These are phyloP conservation scores for Kandelia obovata DNA, from an alignment of 345 rosid species.

Conservation along the genomic window DNA sequence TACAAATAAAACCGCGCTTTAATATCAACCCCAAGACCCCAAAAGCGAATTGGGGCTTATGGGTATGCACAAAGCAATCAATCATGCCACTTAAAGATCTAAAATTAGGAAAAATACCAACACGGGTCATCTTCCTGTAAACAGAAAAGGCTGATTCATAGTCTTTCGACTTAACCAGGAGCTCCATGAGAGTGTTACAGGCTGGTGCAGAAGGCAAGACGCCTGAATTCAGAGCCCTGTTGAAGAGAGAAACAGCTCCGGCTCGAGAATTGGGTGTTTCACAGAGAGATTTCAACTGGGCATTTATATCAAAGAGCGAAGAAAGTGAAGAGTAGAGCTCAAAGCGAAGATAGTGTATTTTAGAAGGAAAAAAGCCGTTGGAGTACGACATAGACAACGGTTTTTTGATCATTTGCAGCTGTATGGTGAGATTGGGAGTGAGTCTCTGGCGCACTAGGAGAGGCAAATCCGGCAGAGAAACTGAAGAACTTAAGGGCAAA, in stretches of 20 bases:
- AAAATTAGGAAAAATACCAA: slow-evolving; percentile 35
- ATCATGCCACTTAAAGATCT: slow-evolving; percentile 49
- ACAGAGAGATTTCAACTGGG: slow-evolving; percentile 34
- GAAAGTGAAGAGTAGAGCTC: slow-evolving; percentile 28
- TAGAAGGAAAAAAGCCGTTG: neutral
- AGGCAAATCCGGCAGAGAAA: neutral
- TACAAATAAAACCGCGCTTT: slow-evolving; percentile 52
- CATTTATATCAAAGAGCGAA: slow-evolving; percentile 30
- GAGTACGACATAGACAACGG: neutral
- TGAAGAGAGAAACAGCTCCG: slow-evolving; percentile 42
- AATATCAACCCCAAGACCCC: slow-evolving; percentile 52
- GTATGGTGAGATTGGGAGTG: neutral
- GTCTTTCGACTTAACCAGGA: slow-evolving; percentile 50
- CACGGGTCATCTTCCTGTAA: slow-evolving; percentile 39
- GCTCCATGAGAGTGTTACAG: slow-evolving; percentile 41
- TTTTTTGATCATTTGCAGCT: neutral
- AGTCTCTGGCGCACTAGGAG: neutral
- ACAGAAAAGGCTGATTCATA: slow-evolving; percentile 47
- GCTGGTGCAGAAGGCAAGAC: slow-evolving; percentile 28
- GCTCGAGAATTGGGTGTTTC: slow-evolving; percentile 35
- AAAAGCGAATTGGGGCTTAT: slow-evolving; percentile 28
- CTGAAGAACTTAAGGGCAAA: too few relatives aligned
- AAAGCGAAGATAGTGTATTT: neutral
- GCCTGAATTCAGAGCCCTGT: slow-evolving; percentile 36
- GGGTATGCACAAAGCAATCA: slow-evolving; percentile 44